Evolutionary conservation across 768 basidiomycete genomes (phyloP).

Genomic region (Russula compacta): DNA sequence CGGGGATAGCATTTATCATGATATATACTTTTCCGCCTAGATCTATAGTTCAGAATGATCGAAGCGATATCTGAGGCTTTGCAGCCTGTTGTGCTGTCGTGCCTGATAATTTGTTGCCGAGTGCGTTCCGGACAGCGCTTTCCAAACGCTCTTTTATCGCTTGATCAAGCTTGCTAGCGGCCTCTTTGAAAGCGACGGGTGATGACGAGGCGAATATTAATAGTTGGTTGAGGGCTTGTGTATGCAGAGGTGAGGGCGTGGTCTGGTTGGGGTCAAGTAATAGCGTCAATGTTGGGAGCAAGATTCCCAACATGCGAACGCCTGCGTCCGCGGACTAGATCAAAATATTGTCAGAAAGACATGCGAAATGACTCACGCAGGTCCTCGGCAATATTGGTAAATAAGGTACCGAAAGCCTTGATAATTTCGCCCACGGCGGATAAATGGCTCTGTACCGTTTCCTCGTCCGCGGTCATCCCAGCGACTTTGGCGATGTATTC

Average conservation of each 20-base stretch:
- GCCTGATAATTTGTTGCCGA: slow-evolving; percentile 7
- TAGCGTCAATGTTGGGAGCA: slow-evolving; percentile 18
- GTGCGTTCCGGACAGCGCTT: slow-evolving; percentile 13
- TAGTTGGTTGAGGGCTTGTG: slow-evolving; percentile 17
- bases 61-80: slow-evolving; percentile 20
- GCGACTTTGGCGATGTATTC: slow-evolving; percentile 67
- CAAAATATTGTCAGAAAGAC: not conserved
- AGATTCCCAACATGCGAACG: slow-evolving; percentile 13
- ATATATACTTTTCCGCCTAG: not conserved
- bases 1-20: not conserved
- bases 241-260: slow-evolving; percentile 14
- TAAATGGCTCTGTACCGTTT: slow-evolving; percentile 45
- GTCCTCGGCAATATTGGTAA: slow-evolving; percentile 14
- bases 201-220: slow-evolving; percentile 18
- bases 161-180: slow-evolving; percentile 15
- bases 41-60: slow-evolving; percentile 15
- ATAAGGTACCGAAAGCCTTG: slow-evolving; percentile 51
- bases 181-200: slow-evolving; percentile 20
- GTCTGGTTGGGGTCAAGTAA: slow-evolving; percentile 14
- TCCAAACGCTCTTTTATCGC: slow-evolving; percentile 16
- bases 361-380: slow-evolving; percentile 12
- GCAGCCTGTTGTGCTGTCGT: not conserved
- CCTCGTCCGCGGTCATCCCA: slow-evolving; percentile 47
- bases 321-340: slow-evolving; percentile 1
- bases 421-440: slow-evolving; percentile 70